Conservation (phyloP, 352 stramenopile genomes). For the Globisporangium mamillatum region DNA sequence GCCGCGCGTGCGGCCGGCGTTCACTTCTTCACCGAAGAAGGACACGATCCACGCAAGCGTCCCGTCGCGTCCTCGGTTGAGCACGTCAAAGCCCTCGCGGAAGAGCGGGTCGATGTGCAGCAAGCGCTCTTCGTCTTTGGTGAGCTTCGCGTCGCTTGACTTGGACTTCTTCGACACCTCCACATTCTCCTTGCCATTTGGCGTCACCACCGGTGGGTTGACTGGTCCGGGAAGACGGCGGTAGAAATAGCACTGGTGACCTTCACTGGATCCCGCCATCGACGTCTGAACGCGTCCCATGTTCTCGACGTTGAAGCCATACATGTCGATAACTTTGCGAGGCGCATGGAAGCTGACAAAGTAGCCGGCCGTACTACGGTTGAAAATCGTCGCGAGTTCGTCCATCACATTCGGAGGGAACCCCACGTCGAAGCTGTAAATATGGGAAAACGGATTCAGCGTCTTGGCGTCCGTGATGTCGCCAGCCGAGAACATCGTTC, state of each 20-base stretch:
- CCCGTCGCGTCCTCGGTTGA: slow-evolving; percentile 69
- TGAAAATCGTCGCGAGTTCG: slow-evolving; percentile 93
- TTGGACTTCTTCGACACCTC: slow-evolving; percentile 15
- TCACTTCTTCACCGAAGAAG: slow-evolving; percentile 67
- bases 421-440: slow-evolving; percentile 99
- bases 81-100: slow-evolving; percentile 68
- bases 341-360: slow-evolving; percentile 95
- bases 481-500: slow-evolving; percentile 89
- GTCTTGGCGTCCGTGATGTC: slow-evolving; percentile 93
- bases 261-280: slow-evolving; percentile 96
- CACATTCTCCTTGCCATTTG: slow-evolving; percentile 26
- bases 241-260: slow-evolving; percentile 98
- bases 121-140: slow-evolving; percentile 17
- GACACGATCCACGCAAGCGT: slow-evolving; percentile 71
- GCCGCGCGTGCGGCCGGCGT: slow-evolving; percentile 61
- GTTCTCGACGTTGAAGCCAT: slow-evolving; percentile 92
- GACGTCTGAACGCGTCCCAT: slow-evolving; percentile 87
- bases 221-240: slow-evolving; percentile 27
- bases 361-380: slow-evolving; percentile 85
- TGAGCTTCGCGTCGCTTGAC: slow-evolving; percentile 2
- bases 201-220: slow-evolving; percentile 8
- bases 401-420: slow-evolving; percentile 96
- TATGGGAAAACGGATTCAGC: slow-evolving; percentile 97
- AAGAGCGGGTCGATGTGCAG: slow-evolving; percentile 80
- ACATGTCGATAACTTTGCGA: slow-evolving; percentile 90